phyloP scores from a whole-genome alignment of 257 asterid genomes.

The Lavandula angustifolia region DNA sequence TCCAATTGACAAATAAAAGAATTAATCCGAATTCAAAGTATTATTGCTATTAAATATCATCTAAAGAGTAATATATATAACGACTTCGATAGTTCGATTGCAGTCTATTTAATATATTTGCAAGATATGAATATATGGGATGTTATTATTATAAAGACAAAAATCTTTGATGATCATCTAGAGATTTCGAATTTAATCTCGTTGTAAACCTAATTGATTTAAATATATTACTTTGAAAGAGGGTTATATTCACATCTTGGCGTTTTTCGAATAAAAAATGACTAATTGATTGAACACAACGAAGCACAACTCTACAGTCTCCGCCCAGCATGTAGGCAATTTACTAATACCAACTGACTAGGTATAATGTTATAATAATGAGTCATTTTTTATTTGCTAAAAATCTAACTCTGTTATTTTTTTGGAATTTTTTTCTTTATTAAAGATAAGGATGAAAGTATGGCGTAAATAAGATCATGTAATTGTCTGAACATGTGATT shows the following conservation, averaged over 20 bases:
- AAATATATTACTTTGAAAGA: background rate
- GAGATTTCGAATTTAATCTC: background rate
- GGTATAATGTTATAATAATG: no score
- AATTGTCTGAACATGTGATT: background rate
- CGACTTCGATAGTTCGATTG: no score
- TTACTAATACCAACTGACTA: background rate
- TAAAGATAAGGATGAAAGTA: background rate
- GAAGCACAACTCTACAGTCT: background rate
- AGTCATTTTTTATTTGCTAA: background rate
- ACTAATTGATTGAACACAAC: background rate
- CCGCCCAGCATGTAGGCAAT: background rate
- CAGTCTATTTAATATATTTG: no score
- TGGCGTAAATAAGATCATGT: background rate
- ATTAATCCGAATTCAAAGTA: no score
- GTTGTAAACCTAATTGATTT: background rate
- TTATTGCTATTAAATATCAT: no score
- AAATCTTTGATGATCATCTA: background rate
- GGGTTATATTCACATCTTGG: background rate
- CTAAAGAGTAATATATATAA: no score
- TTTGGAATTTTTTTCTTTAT: background rate
- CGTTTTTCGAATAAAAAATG: background rate
- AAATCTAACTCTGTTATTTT: background rate
- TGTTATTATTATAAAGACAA: no score
- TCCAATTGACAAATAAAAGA: no score
- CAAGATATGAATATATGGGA: no score